Conservation (phyloP, 1,139 yeast genomes). For the Zygosaccharomyces sapae region DNA sequence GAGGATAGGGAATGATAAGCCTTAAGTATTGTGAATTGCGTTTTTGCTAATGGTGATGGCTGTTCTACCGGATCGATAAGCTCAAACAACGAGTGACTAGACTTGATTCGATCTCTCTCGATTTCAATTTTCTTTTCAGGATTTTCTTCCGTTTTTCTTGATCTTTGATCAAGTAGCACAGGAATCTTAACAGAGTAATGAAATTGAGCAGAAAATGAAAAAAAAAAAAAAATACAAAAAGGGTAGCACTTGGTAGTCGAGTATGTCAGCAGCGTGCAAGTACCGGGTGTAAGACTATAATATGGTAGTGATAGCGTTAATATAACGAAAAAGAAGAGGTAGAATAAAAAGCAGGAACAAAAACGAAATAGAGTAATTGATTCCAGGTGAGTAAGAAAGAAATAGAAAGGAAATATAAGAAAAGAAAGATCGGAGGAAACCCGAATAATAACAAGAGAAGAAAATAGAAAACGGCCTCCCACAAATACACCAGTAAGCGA, state of each 20-base stretch:
- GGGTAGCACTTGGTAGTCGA: too few relatives aligned
- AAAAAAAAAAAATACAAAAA: neutral
- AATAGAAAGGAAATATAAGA: neutral
- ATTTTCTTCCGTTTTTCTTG: neutral
- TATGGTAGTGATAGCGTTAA: too few relatives aligned
- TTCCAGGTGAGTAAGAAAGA: too few relatives aligned
- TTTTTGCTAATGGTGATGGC: too few relatives aligned
- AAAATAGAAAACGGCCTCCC: neutral
- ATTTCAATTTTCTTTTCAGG: neutral
- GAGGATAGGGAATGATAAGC: neutral
- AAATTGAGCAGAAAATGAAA: neutral
- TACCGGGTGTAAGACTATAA: too few relatives aligned
- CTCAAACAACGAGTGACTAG: neutral
- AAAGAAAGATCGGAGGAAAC: neutral
- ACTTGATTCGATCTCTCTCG: neutral
- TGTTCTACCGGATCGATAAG: neutral
- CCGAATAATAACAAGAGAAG: too few relatives aligned
- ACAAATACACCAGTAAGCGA: constrained; percentile 1
- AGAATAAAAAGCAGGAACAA: too few relatives aligned
- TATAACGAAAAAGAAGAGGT: too few relatives aligned
- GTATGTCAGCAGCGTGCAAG: too few relatives aligned
- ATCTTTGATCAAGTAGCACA: neutral
- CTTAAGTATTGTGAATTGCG: too few relatives aligned
- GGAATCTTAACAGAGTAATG: neutral
- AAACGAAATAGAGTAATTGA: too few relatives aligned